These are phyloP conservation scores for Trametopsis cervina DNA, from an alignment of 768 basidiomycete genomes.

Conservation along the genomic window DNA sequence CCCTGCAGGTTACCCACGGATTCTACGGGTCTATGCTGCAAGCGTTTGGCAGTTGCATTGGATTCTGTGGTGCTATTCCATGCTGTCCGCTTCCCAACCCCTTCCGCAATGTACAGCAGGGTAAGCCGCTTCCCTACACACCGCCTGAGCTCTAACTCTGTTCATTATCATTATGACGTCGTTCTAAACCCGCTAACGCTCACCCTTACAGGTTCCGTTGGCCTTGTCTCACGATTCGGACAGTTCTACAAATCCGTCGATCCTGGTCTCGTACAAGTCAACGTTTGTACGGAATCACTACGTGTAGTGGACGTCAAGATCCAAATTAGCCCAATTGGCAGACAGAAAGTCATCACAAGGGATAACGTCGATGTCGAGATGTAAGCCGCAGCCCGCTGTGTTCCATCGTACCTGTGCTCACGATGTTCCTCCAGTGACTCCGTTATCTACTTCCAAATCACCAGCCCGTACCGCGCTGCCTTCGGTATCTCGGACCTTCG, in stretches of 20 bases:
- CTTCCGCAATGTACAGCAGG: constrained; percentile 81
- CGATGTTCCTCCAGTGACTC: constrained; percentile 54
- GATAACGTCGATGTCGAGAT: constrained; percentile 96
- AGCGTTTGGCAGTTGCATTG: constrained; percentile 58
- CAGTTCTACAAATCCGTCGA: constrained; percentile 96
- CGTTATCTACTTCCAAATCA: constrained; percentile 89
- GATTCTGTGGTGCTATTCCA: constrained; percentile 68
- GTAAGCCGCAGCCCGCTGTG: constrained; percentile 38
- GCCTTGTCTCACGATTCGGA: constrained; percentile 88
- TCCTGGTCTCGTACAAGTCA: constrained; percentile 86
- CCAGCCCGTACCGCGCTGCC: constrained; percentile 86
- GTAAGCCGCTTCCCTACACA: constrained; percentile 33
- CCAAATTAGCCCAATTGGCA: constrained; percentile 83
- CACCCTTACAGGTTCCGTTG: constrained; percentile 40
- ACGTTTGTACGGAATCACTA: constrained; percentile 89
- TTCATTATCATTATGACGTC: too few species aligned
- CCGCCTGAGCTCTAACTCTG: neutral
- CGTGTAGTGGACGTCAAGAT: constrained; percentile 92
- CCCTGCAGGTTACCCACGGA: constrained; percentile 64
- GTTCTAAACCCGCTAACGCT: too few species aligned
- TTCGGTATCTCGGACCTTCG: constrained; percentile 91
- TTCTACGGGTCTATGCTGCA: constrained; percentile 80
- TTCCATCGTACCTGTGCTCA: constrained; percentile 11
- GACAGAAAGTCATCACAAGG: constrained; percentile 87
- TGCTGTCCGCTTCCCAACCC: constrained; percentile 85